Conservation (phyloP, 768 basidiomycete genomes). For the Leccinum sublutescens region DNA sequence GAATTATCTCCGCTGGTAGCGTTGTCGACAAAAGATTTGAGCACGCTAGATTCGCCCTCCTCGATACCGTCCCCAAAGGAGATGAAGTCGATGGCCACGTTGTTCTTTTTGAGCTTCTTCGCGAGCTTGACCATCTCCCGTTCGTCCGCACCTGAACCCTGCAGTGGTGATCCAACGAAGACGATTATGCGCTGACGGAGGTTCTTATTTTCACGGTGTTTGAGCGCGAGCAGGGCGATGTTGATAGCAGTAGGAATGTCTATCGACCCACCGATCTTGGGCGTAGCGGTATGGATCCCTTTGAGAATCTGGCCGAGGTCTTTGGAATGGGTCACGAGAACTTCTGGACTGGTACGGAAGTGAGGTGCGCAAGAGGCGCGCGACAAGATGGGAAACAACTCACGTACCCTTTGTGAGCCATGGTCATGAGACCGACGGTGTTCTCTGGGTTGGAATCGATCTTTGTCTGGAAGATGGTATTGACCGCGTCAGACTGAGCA, state of each 20-base stretch:
- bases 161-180: constrained; percentile 89
- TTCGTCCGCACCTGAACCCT: constrained; percentile 67
- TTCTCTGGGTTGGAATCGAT: constrained; percentile 96
- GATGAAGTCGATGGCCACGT: constrained; percentile 91
- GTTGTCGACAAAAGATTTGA: constrained; percentile 81
- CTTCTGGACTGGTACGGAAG: constrained; percentile 68
- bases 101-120: constrained; percentile 99
- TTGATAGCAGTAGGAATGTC: constrained; percentile 91
- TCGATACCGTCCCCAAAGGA: constrained; percentile 89
- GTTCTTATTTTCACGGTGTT: constrained; percentile 98
- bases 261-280: constrained; percentile 74
- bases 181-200: constrained; percentile 94
- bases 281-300: constrained; percentile 68
- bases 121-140: constrained; percentile 84
- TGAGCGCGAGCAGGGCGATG: constrained; percentile 93
- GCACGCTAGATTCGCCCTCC: constrained; percentile 61
- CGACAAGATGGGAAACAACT: constrained; percentile 6
- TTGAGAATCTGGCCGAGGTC: constrained; percentile 90
- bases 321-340: constrained; percentile 93
- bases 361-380: background rate
- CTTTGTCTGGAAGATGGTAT: constrained; percentile 87
- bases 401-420: constrained; percentile 91
- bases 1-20: constrained; percentile 83
- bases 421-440: constrained; percentile 96
- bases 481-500: constrained; percentile 91